phyloP scores from a whole-genome alignment of 305 asterid genomes.

The Lippia alba region DNA sequence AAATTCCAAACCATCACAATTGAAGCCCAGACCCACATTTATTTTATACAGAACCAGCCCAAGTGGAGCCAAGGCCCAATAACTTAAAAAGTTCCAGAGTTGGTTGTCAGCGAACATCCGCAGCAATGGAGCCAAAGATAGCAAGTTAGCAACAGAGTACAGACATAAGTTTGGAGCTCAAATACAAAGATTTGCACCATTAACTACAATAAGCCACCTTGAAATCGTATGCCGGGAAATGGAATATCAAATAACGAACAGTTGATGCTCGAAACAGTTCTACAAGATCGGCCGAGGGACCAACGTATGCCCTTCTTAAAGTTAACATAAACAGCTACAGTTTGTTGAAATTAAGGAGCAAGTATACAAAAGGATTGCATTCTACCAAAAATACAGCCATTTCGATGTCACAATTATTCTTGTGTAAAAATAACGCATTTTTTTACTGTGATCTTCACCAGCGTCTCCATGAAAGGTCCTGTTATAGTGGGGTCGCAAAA shows the following conservation, averaged over 20 bases:
- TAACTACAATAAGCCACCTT: too few species aligned
- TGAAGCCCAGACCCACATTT: too few species aligned
- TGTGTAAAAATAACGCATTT: slow-evolving; percentile 22
- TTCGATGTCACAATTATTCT: slow-evolving; percentile 37
- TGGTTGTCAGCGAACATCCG: too few species aligned
- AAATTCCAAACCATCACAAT: too few species aligned
- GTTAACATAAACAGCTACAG: slow-evolving; percentile 9
- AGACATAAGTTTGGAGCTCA: too few species aligned
- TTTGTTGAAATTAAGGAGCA: slow-evolving; percentile 20
- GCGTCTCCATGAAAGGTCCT: slow-evolving; percentile 35
- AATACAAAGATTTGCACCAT: too few species aligned
- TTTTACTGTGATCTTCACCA: slow-evolving; percentile 21
- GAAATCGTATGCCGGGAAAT: not conserved
- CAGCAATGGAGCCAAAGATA: too few species aligned
- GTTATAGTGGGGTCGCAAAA: slow-evolving; percentile 56
- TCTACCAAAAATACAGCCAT: slow-evolving; percentile 27
- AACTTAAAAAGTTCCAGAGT: too few species aligned
- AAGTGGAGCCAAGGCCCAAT: too few species aligned
- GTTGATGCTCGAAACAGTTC: slow-evolving; percentile 1
- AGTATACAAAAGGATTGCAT: slow-evolving; percentile 29
- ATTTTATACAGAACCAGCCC: too few species aligned
- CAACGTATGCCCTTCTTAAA: slow-evolving; percentile 1
- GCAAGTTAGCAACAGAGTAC: too few species aligned
- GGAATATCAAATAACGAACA: not conserved
- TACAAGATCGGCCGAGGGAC: slow-evolving; percentile 6